phyloP scores from a whole-genome alignment of 805 yeast genomes.

The Candida corydali region DNA sequence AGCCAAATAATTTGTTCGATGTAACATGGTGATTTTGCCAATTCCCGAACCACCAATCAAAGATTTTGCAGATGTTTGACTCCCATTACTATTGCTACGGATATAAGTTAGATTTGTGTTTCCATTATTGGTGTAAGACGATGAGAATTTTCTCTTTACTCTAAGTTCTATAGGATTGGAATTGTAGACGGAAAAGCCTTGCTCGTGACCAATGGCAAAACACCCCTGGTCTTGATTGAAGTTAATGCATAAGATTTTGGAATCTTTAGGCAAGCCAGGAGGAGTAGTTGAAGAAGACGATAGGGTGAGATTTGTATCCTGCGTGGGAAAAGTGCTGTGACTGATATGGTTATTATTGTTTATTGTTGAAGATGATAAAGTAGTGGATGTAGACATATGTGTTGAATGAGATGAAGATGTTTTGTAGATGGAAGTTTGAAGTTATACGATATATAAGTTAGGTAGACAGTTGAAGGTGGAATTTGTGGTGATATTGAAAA shows the following conservation, averaged over 20 bases:
- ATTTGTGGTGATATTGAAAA: no score
- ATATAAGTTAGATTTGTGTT: background rate
- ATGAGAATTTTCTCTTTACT: conserved; percentile 51
- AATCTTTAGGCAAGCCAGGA: conserved; percentile 10
- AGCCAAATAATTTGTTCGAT: conserved; percentile 86
- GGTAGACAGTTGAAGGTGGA: no score
- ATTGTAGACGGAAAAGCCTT: conserved; percentile 81
- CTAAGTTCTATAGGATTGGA: conserved; percentile 81
- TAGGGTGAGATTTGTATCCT: no score
- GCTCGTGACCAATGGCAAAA: conserved; percentile 76
- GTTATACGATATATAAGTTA: no score
- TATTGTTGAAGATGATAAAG: no score
- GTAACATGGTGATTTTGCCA: conserved; percentile 75
- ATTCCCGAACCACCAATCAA: conserved; percentile 48
- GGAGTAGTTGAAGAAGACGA: background rate
- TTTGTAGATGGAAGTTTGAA: no score
- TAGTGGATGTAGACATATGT: no score
- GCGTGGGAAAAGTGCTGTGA: no score
- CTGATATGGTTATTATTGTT: no score
- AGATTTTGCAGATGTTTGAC: background rate
- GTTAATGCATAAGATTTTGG: conserved; percentile 44
- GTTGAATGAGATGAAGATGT: no score
- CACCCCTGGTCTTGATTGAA: conserved; percentile 92
- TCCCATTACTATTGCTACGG: conserved; percentile 4
- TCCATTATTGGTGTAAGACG: background rate